These are phyloP conservation scores for Thermothelomyces thermophilus DNA, from an alignment of 2,329 filamentous ascomycete species.

Conservation along the genomic window DNA sequence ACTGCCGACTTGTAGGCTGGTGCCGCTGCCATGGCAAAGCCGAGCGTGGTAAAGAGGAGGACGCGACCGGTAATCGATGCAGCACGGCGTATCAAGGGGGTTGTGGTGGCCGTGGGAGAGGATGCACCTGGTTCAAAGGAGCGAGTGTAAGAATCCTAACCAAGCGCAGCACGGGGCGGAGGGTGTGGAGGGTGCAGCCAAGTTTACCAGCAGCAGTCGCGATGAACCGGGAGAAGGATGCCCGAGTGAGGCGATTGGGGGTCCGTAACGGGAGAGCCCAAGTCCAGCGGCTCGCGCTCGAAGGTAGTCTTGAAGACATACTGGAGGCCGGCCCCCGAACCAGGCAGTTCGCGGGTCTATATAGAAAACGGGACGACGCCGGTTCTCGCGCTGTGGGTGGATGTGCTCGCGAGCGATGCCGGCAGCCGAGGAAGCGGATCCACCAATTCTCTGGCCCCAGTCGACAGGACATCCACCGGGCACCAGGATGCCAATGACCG, in stretches of 20 bases:
- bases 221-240: slow-evolving; percentile 13
- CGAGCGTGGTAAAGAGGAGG: slow-evolving; percentile 41
- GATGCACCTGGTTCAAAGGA: slow-evolving; percentile 19
- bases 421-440: background rate
- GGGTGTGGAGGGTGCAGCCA: no score
- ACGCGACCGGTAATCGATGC: slow-evolving; percentile 41
- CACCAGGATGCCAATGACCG: background rate
- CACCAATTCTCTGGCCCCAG: background rate
- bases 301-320: slow-evolving; percentile 17
- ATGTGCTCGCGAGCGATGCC: background rate
- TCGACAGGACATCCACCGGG: background rate
- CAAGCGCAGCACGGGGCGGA: no score
- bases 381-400: slow-evolving; percentile 2
- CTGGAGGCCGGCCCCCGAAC: background rate
- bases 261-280: background rate
- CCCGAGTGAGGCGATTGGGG: background rate
- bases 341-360: background rate
- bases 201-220: slow-evolving; percentile 19
- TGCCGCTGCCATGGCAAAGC: slow-evolving; percentile 51
- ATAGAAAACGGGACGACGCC: slow-evolving; percentile 1
- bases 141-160: no score
- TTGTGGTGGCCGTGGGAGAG: slow-evolving; percentile 17
- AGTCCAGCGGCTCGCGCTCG: slow-evolving; percentile 14
- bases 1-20: slow-evolving; percentile 45
- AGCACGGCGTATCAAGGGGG: slow-evolving; percentile 39